Evolutionary conservation across 495 filamentous ascomycete species (phyloP).

Genomic region (Penicillium bovifimosum): DNA sequence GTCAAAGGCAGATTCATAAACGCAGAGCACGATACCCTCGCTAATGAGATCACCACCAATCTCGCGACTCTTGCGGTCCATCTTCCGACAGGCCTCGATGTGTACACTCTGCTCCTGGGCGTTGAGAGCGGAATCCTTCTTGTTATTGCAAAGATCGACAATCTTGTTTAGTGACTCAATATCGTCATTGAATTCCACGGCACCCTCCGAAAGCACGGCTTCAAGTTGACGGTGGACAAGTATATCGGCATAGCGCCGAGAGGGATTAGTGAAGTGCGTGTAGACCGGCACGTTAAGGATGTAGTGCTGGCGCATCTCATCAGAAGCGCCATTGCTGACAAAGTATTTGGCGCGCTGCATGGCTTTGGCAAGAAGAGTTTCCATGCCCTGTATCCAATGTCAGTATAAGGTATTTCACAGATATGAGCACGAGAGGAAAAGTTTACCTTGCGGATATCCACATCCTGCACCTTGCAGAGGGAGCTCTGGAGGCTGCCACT

Average conservation of each 20-base stretch:
- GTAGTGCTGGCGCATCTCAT: conserved; percentile 78
- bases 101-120: conserved; percentile 98
- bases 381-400: conserved; percentile 63
- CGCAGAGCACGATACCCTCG: conserved; percentile 93
- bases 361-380: conserved; percentile 85
- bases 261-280: conserved; percentile 96
- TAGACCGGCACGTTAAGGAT: conserved; percentile 88
- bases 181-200: conserved; percentile 84
- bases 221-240: conserved; percentile 95
- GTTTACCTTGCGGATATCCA: conserved; percentile 71
- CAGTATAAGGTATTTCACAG: background rate
- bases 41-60: conserved; percentile 88
- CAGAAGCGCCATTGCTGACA: conserved; percentile 66
- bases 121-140: conserved; percentile 97
- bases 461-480: conserved; percentile 83
- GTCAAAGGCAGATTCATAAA: conserved; percentile 98
- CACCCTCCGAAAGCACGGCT: conserved; percentile 72
- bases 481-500: conserved; percentile 89
- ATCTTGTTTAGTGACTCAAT: conserved; percentile 84
- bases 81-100: conserved; percentile 91
- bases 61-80: conserved; percentile 83
- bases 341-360: conserved; percentile 97
- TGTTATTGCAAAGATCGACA: conserved; percentile 93
- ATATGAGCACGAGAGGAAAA: background rate
- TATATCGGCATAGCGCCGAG: conserved; percentile 89